A percentile compares a stretch with the other conserved stretches of the same genome.
phyloP scores from a whole-genome alignment of 495 filamentous ascomycete species.

The Talaromyces borbonicus region DNA sequence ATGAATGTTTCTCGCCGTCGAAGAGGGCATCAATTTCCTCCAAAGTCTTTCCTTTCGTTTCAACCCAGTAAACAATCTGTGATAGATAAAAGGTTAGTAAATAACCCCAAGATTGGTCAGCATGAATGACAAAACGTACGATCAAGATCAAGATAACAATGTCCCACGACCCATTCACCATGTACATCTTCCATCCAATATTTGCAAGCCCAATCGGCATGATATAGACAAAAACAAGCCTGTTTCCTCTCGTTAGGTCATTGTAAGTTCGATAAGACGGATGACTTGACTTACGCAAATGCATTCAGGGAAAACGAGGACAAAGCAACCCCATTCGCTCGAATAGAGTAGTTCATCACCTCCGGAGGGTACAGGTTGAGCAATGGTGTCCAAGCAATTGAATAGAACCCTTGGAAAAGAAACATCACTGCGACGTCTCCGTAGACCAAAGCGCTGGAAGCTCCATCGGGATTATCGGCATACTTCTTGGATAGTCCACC shows the following conservation, averaged over 20 bases:
- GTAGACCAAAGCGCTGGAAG: slow-evolving; percentile 27
- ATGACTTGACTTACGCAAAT: slow-evolving; percentile 31
- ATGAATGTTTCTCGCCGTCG: slow-evolving; percentile 31
- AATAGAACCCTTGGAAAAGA: slow-evolving; percentile 52
- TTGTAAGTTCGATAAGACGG: background rate
- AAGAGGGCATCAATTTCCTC: slow-evolving; percentile 42
- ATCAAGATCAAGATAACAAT: slow-evolving; percentile 14
- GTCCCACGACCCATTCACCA: slow-evolving; percentile 19
- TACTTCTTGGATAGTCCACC: slow-evolving; percentile 40
- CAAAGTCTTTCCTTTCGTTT: slow-evolving; percentile 47
- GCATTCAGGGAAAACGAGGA: slow-evolving; percentile 28
- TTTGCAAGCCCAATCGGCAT: slow-evolving; percentile 36
- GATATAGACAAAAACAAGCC: slow-evolving; percentile 37
- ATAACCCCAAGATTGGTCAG: background rate
- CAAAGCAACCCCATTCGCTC: slow-evolving; percentile 15
- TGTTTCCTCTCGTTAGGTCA: slow-evolving; percentile 7
- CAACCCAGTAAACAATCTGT: slow-evolving; percentile 24
- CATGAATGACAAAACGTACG: slow-evolving; percentile 7
- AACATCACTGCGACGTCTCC: slow-evolving; percentile 24
- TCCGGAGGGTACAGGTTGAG: slow-evolving; percentile 49
- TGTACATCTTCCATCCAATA: slow-evolving; percentile 22
- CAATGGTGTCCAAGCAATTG: slow-evolving; percentile 50
- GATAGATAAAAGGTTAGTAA: background rate
- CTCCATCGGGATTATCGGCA: slow-evolving; percentile 25
- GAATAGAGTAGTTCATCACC: slow-evolving; percentile 28